These are phyloP conservation scores for Starmerella floris DNA, from an alignment of 805 yeast genomes.

Conservation along the genomic window DNA sequence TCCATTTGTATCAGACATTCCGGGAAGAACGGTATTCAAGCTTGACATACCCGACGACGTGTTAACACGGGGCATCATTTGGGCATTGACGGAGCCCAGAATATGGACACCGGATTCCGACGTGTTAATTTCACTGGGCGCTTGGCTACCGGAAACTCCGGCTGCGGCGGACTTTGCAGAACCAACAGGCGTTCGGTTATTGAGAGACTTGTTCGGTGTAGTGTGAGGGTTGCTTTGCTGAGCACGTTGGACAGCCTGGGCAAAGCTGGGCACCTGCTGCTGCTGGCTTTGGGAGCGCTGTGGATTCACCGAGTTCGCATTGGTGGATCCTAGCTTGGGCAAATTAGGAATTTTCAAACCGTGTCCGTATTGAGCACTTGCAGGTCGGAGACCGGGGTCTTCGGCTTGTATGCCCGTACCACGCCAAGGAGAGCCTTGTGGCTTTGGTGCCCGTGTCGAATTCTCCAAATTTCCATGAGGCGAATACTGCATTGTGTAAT, in stretches of 20 bases:
- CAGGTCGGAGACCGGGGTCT: not conserved
- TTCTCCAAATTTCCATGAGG: not conserved
- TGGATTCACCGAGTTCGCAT: not conserved
- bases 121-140: not conserved
- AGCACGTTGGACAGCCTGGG: slow-evolving; percentile 17
- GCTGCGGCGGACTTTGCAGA: not conserved
- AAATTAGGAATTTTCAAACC: slow-evolving; percentile 15
- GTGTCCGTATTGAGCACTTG: slow-evolving; percentile 1
- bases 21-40: slow-evolving; percentile 19
- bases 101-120: slow-evolving; percentile 10
- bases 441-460: not conserved
- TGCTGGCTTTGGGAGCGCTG: not conserved
- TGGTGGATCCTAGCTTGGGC: slow-evolving; percentile 15
- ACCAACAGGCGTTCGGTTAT: not conserved
- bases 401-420: slow-evolving; percentile 5
- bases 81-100: slow-evolving; percentile 18
- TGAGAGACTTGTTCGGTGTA: not conserved
- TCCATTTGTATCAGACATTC: slow-evolving; percentile 4
- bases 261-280: slow-evolving; percentile 11
- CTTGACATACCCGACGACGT: slow-evolving; percentile 18
- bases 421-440: slow-evolving; percentile 18
- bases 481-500: not conserved
- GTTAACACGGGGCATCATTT: slow-evolving; percentile 19
- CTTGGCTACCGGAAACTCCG: too few species aligned
- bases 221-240: slow-evolving; percentile 6